Percentiles rank a stretch among this genome's conserved stretches.
phyloP scores from a whole-genome alignment of 108 stramenopile genomes.

The Cyclotella choctawhatcheeana region DNA sequence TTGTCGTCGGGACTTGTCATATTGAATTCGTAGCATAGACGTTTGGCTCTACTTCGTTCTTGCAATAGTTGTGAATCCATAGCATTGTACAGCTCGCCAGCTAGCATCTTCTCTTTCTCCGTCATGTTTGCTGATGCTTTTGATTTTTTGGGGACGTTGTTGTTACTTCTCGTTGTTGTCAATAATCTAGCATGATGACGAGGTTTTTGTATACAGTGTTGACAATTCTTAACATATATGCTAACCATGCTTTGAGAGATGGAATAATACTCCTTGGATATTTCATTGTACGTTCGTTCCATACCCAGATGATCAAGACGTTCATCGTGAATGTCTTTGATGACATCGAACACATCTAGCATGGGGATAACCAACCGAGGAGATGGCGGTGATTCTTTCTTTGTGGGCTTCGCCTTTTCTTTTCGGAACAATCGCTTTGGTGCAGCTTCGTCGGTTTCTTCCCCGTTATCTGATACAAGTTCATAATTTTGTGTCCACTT shows the following conservation, averaged over 20 bases:
- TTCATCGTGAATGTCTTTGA: neutral
- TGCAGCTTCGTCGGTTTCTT: neutral
- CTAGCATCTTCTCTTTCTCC: constrained; percentile 4
- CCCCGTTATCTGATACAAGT: neutral
- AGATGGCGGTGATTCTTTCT: neutral
- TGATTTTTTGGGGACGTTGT: too few relatives aligned
- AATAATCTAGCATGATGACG: too few relatives aligned
- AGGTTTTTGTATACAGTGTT: neutral
- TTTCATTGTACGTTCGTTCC: neutral
- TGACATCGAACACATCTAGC: neutral
- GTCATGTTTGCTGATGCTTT: neutral
- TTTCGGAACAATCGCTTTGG: neutral
- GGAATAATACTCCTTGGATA: neutral
- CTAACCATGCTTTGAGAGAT: neutral
- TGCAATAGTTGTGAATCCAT: neutral
- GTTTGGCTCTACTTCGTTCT: constrained; percentile 1
- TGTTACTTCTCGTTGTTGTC: too few relatives aligned
- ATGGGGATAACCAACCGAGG: neutral
- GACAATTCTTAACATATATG: neutral
- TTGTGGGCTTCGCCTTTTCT: too few relatives aligned
- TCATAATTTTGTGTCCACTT: neutral
- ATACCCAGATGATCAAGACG: neutral
- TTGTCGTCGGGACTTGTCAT: constrained; percentile 1
- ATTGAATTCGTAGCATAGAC: neutral
- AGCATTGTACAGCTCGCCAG: neutral